These are phyloP conservation scores for Musa troglodytarum DNA, from an alignment of 176 grass and related monocot species.

Conservation along the genomic window DNA sequence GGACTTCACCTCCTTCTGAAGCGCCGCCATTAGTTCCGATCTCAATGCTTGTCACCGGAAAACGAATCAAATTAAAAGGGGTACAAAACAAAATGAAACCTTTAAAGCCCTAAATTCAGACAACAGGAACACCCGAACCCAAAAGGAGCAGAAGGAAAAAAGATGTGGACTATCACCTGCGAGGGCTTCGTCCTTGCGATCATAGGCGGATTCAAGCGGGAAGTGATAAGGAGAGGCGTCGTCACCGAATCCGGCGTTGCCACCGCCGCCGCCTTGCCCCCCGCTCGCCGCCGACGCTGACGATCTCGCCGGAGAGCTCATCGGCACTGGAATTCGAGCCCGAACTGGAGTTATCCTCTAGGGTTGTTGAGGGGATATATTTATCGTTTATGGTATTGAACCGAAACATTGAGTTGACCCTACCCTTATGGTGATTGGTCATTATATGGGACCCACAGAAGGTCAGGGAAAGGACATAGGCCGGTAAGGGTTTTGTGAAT, in stretches of 20 bases:
- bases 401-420: too few species aligned
- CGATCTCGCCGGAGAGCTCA: constrained; percentile 89
- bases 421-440: too few species aligned
- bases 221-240: constrained; percentile 28
- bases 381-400: too few species aligned
- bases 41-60: constrained; percentile 42
- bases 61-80: not conserved
- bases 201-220: constrained; percentile 46
- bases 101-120: not conserved
- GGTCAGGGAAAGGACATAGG: too few species aligned
- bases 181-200: constrained; percentile 72
- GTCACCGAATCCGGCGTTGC: not conserved
- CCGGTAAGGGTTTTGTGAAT: too few species aligned
- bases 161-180: constrained; percentile 21
- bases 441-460: too few species aligned
- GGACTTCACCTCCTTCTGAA: constrained; percentile 75
- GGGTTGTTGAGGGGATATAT: too few species aligned
- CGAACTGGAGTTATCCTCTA: not conserved
- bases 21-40: constrained; percentile 67
- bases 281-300: constrained; percentile 67
- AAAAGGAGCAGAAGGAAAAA: not conserved
- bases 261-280: constrained; percentile 23
- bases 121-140: not conserved
- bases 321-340: not conserved
- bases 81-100: not conserved